Evolutionary conservation across 1,284 basidiomycete species (phyloP), one percentile per base, ranked within the genome.

Genomic region (Fistulinella cinereoalba): DNA sequence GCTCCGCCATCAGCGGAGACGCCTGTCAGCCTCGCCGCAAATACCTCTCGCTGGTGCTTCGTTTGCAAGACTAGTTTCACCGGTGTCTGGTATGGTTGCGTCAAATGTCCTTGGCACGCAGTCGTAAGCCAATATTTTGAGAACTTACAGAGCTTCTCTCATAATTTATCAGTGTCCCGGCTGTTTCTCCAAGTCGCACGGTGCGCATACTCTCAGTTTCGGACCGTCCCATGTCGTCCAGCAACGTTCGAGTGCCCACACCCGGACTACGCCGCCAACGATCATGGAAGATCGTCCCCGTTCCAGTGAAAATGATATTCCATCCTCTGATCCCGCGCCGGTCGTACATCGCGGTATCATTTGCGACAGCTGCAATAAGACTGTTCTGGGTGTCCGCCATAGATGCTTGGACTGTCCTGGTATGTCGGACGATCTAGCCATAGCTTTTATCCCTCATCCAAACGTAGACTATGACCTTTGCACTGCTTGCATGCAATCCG

Each of bases 401-500:
- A 89, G 88, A 63, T 89, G 86, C 54, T 66, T 88, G 15, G 85
- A 88, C 56, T 89, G 86, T 61, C 70, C 73, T 41, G 72, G 84
- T 85, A 59, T 38, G 72, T 64, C 34, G 37, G 12, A 36, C 28
- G 16, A 39, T 37, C 23, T 34, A 12, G 6, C 8, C 18, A 5
- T 39, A 12, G 41, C 22, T 25, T 46, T 39, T 41, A 18, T n/a
- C 23, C 32, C 41, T 48, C 16, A 47, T 28, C 15, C 8, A 44
- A 6, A 31, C 31, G 23, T 23, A 79, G 86, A 89, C 62, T 89
- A 79, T 58, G 88, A 90, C 62, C 68, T 88, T 36, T 90, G 88
- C 61, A 73, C 76, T 0, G 8, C 52, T 2, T 89, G 86, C 62
- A 69, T 81, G 24, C 51, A 61, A 15, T 58, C 64, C 19, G 75